These are phyloP conservation scores for Pichia sp. DNA, from an alignment of 1,139 yeast species.

Conservation along the genomic window DNA sequence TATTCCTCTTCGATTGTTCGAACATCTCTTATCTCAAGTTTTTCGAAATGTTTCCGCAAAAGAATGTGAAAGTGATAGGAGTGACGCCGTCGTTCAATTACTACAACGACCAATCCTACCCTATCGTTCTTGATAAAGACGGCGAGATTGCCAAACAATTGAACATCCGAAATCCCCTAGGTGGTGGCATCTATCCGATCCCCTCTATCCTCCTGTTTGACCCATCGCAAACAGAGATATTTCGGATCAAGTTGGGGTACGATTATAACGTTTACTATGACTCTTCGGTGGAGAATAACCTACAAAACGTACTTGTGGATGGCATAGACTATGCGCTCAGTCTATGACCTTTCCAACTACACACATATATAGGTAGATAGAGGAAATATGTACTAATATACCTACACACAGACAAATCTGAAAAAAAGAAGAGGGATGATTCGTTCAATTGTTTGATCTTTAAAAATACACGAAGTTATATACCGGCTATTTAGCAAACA, in stretches of 20 bases:
- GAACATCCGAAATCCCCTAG: constrained; percentile 43
- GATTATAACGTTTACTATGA: constrained; percentile 25
- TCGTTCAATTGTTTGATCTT: not conserved
- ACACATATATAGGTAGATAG: not conserved
- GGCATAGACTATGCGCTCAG: constrained; percentile 16
- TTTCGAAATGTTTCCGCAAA: constrained; percentile 7
- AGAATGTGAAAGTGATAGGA: constrained; percentile 19
- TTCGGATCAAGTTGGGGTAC: constrained; percentile 25
- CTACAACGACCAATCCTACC: constrained; percentile 21
- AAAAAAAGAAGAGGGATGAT: no score
- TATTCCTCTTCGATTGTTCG: constrained; percentile 16
- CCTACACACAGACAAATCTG: not conserved
- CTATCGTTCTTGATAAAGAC: constrained; percentile 27
- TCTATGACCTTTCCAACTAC: not conserved
- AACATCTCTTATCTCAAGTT: constrained; percentile 5
- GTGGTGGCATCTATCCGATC: constrained; percentile 50
- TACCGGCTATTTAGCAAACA: not conserved
- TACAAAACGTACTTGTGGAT: constrained; percentile 20
- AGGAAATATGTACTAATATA: not conserved
- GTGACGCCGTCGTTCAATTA: constrained; percentile 23
- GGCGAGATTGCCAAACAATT: constrained; percentile 31
- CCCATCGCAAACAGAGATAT: constrained; percentile 25
- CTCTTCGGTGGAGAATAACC: constrained; percentile 13
- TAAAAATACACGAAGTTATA: not conserved
- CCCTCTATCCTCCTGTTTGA: constrained; percentile 40